Base-by-base conservation (phyloP, 441 rosid genomes). In the Brassica hybrid region DNA sequence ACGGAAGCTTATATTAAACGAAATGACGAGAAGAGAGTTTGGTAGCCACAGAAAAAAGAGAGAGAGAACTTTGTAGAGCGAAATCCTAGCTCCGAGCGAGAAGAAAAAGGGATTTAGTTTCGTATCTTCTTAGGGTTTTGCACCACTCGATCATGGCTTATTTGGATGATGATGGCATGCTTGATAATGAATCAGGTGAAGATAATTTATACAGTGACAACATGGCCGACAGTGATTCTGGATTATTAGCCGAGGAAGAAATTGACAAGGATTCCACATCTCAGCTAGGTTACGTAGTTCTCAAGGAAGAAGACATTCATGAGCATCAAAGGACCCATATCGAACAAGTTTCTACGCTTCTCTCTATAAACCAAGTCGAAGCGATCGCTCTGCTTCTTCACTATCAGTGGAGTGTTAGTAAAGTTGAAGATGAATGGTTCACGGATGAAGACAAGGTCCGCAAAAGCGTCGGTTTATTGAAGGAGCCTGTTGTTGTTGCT, bases 391-490 rank as follows among this genome's bases (percentile, higher is more conserved):
- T 82, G 14, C 85, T 79, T 50, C 82, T 71, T 63, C 76, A 79
- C 52, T 79, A 63, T 77, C 56, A 58, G 9, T 84, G 86, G 98
- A 83, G 84, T 71, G 88, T 87, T 25, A 68, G 83, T 78, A 89
- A 86, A 77, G 86, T 96, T 16, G 87, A 88, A 72, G 98, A 96
- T 78, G 97, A 83, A 63, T 96, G 98, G 99, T 96, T 96, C 83
- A 87, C 91, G 4, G 84, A 92, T 54, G 98, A 92, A 84, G 96
- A 91, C 12, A 80, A 57, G 41, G 91, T 94, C 23, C 88, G 97
- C 3, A 79, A 67, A 48, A 60, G 75, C 59, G 91, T 89, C 76
- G 99, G 99, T 50, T 80, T 96, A 81, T 72, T 90, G 79, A 86
- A 86, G 19, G 75, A 77, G 65, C 89, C 81, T 16, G 77, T 84